Evolutionary conservation across 1,139 yeast species (phyloP), one percentile per base, ranked within the genome.

Genomic region (Yamadazyma conglobata): DNA sequence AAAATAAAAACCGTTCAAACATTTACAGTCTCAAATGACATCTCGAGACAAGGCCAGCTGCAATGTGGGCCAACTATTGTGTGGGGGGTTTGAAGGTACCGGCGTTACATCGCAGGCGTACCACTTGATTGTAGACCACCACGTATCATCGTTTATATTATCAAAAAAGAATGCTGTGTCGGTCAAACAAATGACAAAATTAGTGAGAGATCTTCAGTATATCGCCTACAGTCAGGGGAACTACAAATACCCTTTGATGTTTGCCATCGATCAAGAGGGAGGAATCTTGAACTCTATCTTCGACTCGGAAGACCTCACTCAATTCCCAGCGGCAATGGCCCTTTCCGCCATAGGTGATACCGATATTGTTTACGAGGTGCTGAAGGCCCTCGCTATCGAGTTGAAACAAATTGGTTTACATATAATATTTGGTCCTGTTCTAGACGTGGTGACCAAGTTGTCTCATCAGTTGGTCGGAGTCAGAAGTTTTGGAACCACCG

Each of bases 231-330:
- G 57, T 10, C 60, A 66, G 31, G 74, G 76, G 1, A 63, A 70
- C 23, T 78, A 77, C 42, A 58, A 65, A 39, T 60, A 71, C 39
- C 86, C 86, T 1, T 51, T 78, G 17, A 55, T 86, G 38, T 81
- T 89, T 60, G 91, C 95, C 10, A 74, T 80, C 9, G 81, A 79
- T 51, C 91, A 87, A 51, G 96, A 88, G 53, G 74, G 91, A 28
- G 87, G 85, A 39, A 74, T 86, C 76, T 68, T 75, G 54, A 77
- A 77, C 50, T 66, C 79, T 17, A 56, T 78, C 25, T 73, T 72
- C 46, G 82, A 77, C 43, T 64, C 70, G 4, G 65, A 67, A 8
- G 60, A 56, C 37, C 50, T 78, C 18, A 70, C 79, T 7, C 84
- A 78, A 48, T 75, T 72, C 41, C 85, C 85, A 0, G 76, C 80